Base-by-base conservation (phyloP, 116 monocot species). In the Thalassia testudinum region DNA sequence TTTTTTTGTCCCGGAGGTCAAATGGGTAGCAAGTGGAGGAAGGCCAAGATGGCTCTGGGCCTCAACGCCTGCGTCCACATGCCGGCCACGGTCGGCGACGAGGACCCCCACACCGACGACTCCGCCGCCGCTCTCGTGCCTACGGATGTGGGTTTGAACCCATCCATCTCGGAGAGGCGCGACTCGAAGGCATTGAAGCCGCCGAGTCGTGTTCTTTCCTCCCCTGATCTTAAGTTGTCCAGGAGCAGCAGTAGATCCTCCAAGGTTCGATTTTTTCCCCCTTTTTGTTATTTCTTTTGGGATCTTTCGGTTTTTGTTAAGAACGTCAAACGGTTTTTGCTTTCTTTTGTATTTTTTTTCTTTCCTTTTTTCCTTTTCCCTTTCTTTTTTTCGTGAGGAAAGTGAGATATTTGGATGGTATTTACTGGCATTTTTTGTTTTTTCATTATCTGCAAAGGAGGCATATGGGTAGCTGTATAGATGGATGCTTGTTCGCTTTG, bases 1-100 rank as follows among this genome's bases (percentile, higher is more conserved):
- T 34, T 34, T n/a, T 34, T 10, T 34, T 34, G 6, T 34, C 10
- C 6, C 3, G 30, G 10, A 34, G 30, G 10, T 5, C 6, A 5
- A 5, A 34, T 34, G 30, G 83, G 58, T 26, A 76, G 74, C 56
- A 48, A 29, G 24, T 83, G 84, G 89, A 58, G 70, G 67, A 83
- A 78, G 59, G 72, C 70, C 55, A 89, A 72, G 77, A 28, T 45
- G 24, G 74, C 72, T n/a, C 67, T 89, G n/a, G 77, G 80, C 27
- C 44, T 73, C 24, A 79, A 66, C 47, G 70, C 82, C 25, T 82
- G 82, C 52, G 53, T 73, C 37, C 58, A 72, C 64, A 60, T 65
- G 5, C 67, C 82, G 18, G 42, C 38, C 15, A 42, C 62, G 0
- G 8, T 42, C 21, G 85, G 67, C 49, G 72, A 72, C 17, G 63